These are phyloP conservation scores for Cetradonia linearis DNA, from an alignment of 495 filamentous ascomycete genomes.

Conservation along the genomic window DNA sequence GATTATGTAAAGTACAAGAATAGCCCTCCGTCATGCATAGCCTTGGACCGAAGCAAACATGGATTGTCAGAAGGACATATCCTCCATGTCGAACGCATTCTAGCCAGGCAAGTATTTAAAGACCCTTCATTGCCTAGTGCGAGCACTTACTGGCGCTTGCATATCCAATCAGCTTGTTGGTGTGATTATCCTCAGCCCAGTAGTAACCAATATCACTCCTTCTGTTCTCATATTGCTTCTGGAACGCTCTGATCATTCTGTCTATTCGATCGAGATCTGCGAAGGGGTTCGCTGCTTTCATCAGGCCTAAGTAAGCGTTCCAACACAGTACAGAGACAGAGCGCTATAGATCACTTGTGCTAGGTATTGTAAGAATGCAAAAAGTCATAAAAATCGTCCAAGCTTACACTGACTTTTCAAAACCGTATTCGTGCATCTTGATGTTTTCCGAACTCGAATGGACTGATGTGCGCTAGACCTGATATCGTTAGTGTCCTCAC, in stretches of 20 bases:
- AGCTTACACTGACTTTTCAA: neutral
- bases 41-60: neutral
- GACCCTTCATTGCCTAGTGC: neutral
- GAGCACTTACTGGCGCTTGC: slow-evolving; percentile 10
- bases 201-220: neutral
- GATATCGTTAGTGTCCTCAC: neutral
- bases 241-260: neutral
- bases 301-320: too few relatives aligned
- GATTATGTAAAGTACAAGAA: neutral
- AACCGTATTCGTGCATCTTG: neutral
- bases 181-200: neutral
- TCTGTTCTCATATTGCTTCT: neutral
- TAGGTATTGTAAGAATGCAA: neutral
- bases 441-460: neutral
- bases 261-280: neutral
- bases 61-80: neutral
- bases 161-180: slow-evolving; percentile 1
- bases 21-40: neutral
- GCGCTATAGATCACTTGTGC: neutral
- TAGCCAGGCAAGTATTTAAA: slow-evolving; percentile 6
- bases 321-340: neutral
- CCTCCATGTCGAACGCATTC: neutral
- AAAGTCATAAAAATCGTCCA: neutral
- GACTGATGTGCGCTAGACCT: neutral
- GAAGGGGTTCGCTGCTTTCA: too few relatives aligned